These are phyloP conservation scores for Erodium texanum DNA, from an alignment of 441 rosid genomes.

Conservation along the genomic window DNA sequence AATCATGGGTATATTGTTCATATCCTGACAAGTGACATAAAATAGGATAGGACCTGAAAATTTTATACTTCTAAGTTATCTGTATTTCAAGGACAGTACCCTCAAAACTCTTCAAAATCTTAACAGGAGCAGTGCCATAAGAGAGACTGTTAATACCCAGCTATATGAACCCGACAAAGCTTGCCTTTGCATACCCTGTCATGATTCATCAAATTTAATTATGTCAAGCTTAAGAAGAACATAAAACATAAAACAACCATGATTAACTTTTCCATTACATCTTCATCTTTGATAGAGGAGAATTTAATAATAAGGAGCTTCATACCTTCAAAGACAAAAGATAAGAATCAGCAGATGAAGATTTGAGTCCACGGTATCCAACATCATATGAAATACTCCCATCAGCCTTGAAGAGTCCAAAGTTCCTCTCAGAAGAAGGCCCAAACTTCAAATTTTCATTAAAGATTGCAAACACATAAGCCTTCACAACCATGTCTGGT, in stretches of 20 bases:
- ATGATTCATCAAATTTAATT: background rate
- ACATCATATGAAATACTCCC: constrained; percentile 26
- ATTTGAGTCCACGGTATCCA: background rate
- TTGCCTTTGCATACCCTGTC: constrained; percentile 36
- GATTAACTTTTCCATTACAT: background rate
- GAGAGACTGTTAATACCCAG: constrained; percentile 25
- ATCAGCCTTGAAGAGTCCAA: constrained; percentile 28
- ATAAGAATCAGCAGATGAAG: constrained; percentile 32
- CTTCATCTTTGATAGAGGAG: background rate
- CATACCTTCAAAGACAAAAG: constrained; percentile 56
- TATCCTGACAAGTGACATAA: background rate
- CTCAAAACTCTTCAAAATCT: constrained; percentile 24
- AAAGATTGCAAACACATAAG: background rate
- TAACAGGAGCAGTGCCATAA: constrained; percentile 29
- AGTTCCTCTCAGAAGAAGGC: constrained; percentile 81
- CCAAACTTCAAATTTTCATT: background rate
- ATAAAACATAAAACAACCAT: no score
- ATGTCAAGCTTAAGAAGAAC: background rate
- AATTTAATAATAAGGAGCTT: constrained; percentile 15
- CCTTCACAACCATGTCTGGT: constrained; percentile 48
- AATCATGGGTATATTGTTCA: constrained; percentile 11
- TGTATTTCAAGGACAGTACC: background rate
- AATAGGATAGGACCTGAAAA: constrained; percentile 12
- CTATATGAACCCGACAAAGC: constrained; percentile 19
- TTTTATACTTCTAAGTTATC: constrained; percentile 5